Percentiles rank a stretch among this genome's conserved stretches.
phyloP scores from a whole-genome alignment of 495 filamentous ascomycete species.

The Cercophora samala region DNA sequence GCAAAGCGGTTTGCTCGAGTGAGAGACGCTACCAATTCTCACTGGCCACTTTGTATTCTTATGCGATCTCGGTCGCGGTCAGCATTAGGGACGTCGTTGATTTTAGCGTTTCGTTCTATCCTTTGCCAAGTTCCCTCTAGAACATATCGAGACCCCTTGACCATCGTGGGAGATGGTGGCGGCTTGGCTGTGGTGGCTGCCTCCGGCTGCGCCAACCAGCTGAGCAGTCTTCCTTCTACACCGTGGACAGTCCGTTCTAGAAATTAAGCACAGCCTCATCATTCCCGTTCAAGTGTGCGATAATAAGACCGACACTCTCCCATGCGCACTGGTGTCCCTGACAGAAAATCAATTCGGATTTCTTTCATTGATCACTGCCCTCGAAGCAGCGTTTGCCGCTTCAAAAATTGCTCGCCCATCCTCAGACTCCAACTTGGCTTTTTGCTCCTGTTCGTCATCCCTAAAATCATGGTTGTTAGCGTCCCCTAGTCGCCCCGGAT shows the following conservation, averaged over 20 bases:
- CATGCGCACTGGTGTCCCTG: not conserved
- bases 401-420: not conserved
- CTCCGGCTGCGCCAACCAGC: not conserved
- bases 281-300: not conserved
- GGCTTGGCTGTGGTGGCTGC: not conserved
- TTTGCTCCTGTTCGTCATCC: conserved; percentile 9
- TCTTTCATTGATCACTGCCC: not conserved
- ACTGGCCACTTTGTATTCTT: not conserved
- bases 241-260: not conserved
- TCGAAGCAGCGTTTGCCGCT: not conserved
- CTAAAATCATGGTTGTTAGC: not conserved
- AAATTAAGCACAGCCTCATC: not conserved
- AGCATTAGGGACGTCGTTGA: not conserved
- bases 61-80: not conserved
- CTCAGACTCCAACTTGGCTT: not conserved
- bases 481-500: too few relatives aligned
- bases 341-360: not conserved
- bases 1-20: not conserved
- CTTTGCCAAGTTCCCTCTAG: not conserved
- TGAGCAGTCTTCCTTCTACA: not conserved
- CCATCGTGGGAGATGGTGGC: not conserved
- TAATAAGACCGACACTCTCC: not conserved
- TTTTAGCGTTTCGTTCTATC: not conserved
- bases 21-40: not conserved
- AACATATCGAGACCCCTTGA: not conserved